These are phyloP conservation scores for Boletus subcaerulescens DNA, from an alignment of 768 basidiomycete genomes.

Conservation along the genomic window DNA sequence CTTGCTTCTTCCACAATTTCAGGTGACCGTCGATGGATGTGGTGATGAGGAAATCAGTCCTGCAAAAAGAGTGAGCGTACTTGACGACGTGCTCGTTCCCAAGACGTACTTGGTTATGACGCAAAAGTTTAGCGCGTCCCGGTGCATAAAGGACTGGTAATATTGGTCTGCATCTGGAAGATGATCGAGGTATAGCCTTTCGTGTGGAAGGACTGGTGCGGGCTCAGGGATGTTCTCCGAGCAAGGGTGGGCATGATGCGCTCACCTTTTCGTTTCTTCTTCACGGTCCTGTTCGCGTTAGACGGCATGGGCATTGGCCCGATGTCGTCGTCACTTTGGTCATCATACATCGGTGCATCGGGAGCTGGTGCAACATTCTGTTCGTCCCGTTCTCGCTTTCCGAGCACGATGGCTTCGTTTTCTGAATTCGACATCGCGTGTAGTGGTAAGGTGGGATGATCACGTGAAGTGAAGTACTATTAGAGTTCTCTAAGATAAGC, in stretches of 20 bases:
- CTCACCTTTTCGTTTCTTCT: conserved; percentile 86
- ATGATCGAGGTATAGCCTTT: conserved; percentile 88
- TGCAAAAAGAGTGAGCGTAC: conserved; percentile 31
- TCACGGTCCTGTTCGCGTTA: conserved; percentile 35
- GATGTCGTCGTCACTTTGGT: conserved; percentile 71
- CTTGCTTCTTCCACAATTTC: conserved; percentile 99
- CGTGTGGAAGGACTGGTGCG: conserved; percentile 81
- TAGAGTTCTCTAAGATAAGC: not conserved
- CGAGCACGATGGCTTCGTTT: conserved; percentile 53
- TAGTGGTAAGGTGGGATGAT: not conserved
- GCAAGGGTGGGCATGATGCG: conserved; percentile 12
- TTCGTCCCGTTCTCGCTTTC: conserved; percentile 56
- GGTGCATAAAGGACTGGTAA: conserved; percentile 97
- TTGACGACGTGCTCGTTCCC: too few relatives aligned
- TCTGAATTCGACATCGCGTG: conserved; percentile 43
- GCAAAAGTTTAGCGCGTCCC: conserved; percentile 86
- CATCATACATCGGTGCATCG: conserved; percentile 28
- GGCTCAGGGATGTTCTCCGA: not conserved
- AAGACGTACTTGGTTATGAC: conserved; percentile 77
- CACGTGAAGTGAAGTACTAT: conserved; percentile 5
- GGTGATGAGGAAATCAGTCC: conserved; percentile 91
- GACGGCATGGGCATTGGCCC: conserved; percentile 83
- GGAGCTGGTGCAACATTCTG: conserved; percentile 12
- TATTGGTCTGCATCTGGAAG: conserved; percentile 92
- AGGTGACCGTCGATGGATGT: conserved; percentile 93